A percentile compares a stretch with the other conserved stretches of the same genome.
Conservation (phyloP, 192 early-diverging fungal species). For the Backusella tarrabulga region DNA sequence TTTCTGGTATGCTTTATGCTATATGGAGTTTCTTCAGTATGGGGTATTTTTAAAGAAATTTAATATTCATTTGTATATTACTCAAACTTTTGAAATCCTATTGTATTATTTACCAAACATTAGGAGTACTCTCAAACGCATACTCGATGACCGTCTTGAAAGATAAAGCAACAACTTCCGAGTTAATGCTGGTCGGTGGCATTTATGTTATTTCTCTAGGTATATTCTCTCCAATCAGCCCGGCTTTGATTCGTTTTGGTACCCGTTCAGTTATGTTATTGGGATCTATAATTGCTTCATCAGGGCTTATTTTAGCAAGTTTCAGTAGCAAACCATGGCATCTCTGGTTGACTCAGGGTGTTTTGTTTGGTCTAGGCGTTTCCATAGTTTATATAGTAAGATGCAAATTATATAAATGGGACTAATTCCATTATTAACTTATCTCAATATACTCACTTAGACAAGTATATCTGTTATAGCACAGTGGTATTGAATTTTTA, state of each 20-base stretch:
- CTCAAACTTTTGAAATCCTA: not conserved
- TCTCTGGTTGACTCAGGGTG: slow-evolving; percentile 53
- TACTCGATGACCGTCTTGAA: not conserved
- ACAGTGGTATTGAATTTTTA: slow-evolving; percentile 47
- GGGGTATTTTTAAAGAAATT: not conserved
- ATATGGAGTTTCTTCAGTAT: not conserved
- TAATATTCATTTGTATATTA: not conserved
- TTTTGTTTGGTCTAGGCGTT: slow-evolving; percentile 49
- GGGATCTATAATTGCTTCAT: slow-evolving; percentile 12
- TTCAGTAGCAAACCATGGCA: slow-evolving; percentile 51
- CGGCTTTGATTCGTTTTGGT: not conserved
- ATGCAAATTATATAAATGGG: not conserved
- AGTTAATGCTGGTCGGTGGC: slow-evolving; percentile 7
- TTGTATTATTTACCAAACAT: not conserved
- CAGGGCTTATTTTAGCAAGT: slow-evolving; percentile 19
- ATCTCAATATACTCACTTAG: not conserved
- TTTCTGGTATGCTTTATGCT: not conserved
- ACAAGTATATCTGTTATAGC: slow-evolving; percentile 25
- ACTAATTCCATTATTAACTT: not conserved
- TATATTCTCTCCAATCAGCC: slow-evolving; percentile 6
- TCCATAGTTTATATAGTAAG: slow-evolving; percentile 26
- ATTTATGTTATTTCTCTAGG: not conserved
- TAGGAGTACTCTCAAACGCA: slow-evolving; percentile 19
- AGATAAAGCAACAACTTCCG: not conserved
- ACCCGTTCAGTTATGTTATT: slow-evolving; percentile 2